A percentile compares a stretch with the other conserved stretches of the same genome.
Conservation (phyloP, 805 yeast species). For the Saturnispora bothae region DNA sequence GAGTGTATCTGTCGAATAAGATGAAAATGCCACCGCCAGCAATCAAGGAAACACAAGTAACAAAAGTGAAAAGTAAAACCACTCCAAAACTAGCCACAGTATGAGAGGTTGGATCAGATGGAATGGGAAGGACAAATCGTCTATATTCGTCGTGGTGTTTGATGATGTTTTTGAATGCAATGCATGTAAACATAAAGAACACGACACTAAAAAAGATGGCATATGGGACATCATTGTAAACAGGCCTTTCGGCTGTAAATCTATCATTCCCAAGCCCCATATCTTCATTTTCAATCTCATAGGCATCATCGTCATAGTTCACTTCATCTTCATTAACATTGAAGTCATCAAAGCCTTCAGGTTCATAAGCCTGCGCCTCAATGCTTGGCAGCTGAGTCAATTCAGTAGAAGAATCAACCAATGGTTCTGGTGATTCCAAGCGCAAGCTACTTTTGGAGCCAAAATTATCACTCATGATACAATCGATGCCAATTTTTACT, state of each 20-base stretch:
- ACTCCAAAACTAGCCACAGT: slow-evolving; percentile 6
- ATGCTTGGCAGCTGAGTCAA: too few species aligned
- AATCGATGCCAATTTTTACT: too few species aligned
- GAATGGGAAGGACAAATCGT: slow-evolving; percentile 4
- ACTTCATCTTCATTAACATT: slow-evolving; percentile 3
- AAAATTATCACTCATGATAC: neutral
- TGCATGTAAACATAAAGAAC: slow-evolving; percentile 3
- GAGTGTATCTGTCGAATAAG: slow-evolving; percentile 56
- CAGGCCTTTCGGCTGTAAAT: slow-evolving; percentile 54
- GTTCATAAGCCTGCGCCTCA: slow-evolving; percentile 8
- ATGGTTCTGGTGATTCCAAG: neutral
- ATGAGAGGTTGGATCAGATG: neutral
- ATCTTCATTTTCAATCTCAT: slow-evolving; percentile 4
- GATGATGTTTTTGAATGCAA: slow-evolving; percentile 8
- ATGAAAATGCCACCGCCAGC: slow-evolving; percentile 46
- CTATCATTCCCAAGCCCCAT: slow-evolving; percentile 36
- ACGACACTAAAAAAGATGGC: slow-evolving; percentile 26
- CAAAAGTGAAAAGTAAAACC: slow-evolving; percentile 56
- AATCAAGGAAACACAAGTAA: slow-evolving; percentile 48
- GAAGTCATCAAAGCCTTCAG: slow-evolving; percentile 1
- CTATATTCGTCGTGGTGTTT: slow-evolving; percentile 6
- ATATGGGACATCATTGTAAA: slow-evolving; percentile 63
- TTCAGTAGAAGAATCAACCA: neutral
- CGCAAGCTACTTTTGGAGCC: neutral
- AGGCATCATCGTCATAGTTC: neutral